phyloP scores from a whole-genome alignment of 805 yeast species.

The Monosporozyma servazzii region DNA sequence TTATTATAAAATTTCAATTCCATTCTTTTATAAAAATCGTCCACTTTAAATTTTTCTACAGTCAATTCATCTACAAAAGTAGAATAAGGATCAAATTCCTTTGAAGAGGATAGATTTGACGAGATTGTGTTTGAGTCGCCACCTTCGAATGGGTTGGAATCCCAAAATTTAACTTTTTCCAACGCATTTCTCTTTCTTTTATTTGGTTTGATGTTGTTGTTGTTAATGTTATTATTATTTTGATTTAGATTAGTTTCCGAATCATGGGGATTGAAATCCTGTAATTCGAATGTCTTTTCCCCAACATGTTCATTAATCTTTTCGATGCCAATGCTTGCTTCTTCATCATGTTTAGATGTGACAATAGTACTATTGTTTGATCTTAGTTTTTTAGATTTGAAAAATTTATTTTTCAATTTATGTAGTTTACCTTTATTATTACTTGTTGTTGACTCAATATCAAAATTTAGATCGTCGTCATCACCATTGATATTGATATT shows the following conservation, averaged over 20 bases:
- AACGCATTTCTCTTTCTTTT: conserved; percentile 1
- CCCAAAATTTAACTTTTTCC: conserved; percentile 13
- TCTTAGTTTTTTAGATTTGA: neutral
- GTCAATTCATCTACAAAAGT: conserved; percentile 40
- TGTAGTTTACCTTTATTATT: neutral
- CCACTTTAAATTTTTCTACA: conserved; percentile 43
- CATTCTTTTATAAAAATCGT: conserved; percentile 40
- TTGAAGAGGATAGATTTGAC: neutral
- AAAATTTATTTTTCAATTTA: conserved; percentile 1
- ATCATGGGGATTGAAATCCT: conserved; percentile 10
- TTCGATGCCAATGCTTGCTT: neutral
- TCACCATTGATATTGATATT: conserved; percentile 15
- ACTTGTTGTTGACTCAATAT: neutral
- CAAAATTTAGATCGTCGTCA: neutral
- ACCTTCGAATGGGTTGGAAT: conserved; percentile 9
- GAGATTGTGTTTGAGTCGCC: conserved; percentile 18
- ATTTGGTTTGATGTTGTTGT: neutral
- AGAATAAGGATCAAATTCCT: conserved; percentile 29
- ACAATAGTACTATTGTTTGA: neutral
- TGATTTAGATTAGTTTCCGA: neutral
- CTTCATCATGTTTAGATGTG: neutral
- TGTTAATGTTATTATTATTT: neutral
- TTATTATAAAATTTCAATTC: conserved; percentile 40
- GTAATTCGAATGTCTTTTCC: conserved; percentile 24
- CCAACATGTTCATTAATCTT: neutral